Evolutionary conservation across 2,329 filamentous ascomycete genomes (phyloP), one percentile per base, ranked within the genome.

Genomic region (Pseudophaeomoniella oleicola): DNA sequence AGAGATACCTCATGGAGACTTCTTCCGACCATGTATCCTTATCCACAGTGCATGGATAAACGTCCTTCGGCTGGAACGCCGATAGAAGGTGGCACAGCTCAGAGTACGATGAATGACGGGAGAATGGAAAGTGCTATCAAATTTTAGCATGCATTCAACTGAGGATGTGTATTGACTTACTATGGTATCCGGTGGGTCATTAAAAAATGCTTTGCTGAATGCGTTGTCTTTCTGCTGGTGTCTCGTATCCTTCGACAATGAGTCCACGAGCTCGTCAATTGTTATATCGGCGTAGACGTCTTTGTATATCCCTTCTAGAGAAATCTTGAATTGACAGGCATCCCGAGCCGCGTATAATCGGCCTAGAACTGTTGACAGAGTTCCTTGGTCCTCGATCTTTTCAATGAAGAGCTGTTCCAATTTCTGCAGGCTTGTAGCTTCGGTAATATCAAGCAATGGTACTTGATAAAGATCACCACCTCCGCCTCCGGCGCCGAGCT

Each of bases 91-190:
- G 59, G 43, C 83, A 80, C 2, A 93, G 68, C 52, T 94, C 88
- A 0, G 66, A 62, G 41, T 90, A 88, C 0, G 84, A 93, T 0
- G 88, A 92, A 55, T 96, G 88, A 1, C 88, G 72, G 0, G 88
- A 88, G 50, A 87, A 94, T 0, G 87, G 83, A 45, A 94, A 94
- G 14, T 61, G 66, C 62, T 27, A n/a, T 27, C n/a, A n/a, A n/a
- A n/a, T n/a, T n/a, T n/a, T n/a, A n/a, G n/a, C n/a, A n/a, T n/a
- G n/a, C n/a, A n/a, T n/a, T n/a, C n/a, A n/a, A n/a, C n/a, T n/a
- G n/a, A n/a, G n/a, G n/a, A n/a, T n/a, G n/a, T n/a, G n/a, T n/a
- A n/a, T n/a, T n/a, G n/a, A 27, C 22, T 27, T 27, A 27, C 22
- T 9, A 27, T n/a, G 6, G 22, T 27, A n/a, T 27, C 22, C n/a